Percentiles rank a stretch among this genome's conserved stretches.
Conservation (phyloP, 2,329 filamentous ascomycete genomes). For the Trichoderma pleuroti region DNA sequence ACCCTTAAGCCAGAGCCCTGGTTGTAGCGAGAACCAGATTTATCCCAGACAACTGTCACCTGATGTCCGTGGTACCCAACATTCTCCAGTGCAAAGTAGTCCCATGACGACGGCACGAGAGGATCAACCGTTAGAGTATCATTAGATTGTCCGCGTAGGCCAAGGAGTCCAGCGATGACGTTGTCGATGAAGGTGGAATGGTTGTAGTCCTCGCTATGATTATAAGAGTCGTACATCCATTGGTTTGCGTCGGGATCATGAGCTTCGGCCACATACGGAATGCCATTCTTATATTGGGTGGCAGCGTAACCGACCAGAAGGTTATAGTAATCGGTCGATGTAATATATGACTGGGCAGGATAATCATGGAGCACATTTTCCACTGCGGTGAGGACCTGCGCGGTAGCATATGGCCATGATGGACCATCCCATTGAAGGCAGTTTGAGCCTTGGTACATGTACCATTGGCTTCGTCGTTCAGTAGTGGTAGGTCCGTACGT, state of each 20-base stretch:
- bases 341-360: background rate
- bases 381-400: background rate
- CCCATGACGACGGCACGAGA: background rate
- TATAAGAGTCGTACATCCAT: background rate
- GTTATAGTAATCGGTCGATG: background rate
- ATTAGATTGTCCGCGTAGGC: background rate
- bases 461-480: background rate
- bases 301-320: background rate
- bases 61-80: background rate
- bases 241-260: background rate
- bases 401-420: background rate
- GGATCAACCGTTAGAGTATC: background rate
- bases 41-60: background rate
- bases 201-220: background rate
- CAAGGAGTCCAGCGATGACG: background rate
- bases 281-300: background rate
- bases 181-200: background rate
- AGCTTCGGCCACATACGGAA: background rate
- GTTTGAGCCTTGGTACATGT: background rate
- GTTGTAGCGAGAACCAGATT: background rate
- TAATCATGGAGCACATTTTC: background rate
- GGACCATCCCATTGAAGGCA: conserved; percentile 2
- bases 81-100: background rate
- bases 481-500: background rate
- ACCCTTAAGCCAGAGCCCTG: background rate